Evolutionary conservation across 75 land plant species (phyloP), one percentile per base, ranked within the genome.

Genomic region (Sequoia sempervirens): DNA sequence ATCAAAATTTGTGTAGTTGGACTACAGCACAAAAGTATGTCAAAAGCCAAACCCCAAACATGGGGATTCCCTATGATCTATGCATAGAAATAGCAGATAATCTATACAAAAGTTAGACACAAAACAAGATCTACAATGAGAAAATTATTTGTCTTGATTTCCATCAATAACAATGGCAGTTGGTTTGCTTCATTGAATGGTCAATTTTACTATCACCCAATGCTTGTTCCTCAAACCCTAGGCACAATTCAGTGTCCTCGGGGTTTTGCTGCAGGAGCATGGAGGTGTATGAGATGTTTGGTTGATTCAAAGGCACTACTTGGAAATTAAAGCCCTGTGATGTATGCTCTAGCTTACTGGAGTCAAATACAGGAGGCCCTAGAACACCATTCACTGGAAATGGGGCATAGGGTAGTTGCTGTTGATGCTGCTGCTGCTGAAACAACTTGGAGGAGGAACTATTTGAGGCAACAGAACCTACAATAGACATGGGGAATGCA

Each of bases 211-310:
- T 41, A 1, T 78, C 80, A 45, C n/a, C 80, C 80, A 78, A 23
- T 41, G 80, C 46, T 78, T 23, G 80, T 11, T 78, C 80, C n/a
- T 78, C 80, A 40, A 26, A 41, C 18, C 82, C 66, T 66, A 32
- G 82, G 36, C 61, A 54, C 83, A 58, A 56, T 64, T 58, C 83
- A 58, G 83, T 56, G 41, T 82, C 83, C 58, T 88, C 87, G 23
- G 79, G 43, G 26, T 76, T 85, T 58, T 82, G 89, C 82, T 88
- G 89, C 80, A 88, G 72, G 2, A 88, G 56, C 89, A 88, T 88
- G 72, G 89, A 87, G 34, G 85, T 87, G 52, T 47, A 83, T 8
- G 89, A 85, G 85, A 87, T 83, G 82, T 88, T 28, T 70, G 36
- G 6, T 9, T 30, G 89, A 40, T 86, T 73, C 85, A 87, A 79